Evolutionary conservation across 2,329 filamentous ascomycete genomes (phyloP).

Genomic region (Mollisia scopiformis): DNA sequence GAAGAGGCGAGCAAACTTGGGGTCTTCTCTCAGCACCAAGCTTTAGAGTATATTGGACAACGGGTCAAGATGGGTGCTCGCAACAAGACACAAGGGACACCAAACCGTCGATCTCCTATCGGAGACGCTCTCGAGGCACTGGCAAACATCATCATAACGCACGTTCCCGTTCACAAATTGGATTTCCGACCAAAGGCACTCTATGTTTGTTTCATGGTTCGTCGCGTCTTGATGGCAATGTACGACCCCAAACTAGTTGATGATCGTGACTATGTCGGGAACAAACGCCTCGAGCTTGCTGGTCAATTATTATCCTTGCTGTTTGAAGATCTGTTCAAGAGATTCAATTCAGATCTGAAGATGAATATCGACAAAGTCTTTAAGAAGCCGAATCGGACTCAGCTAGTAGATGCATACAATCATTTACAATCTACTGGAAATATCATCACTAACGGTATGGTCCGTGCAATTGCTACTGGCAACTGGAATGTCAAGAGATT

Average conservation of each 20-base stretch:
- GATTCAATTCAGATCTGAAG: slow-evolving; percentile 87
- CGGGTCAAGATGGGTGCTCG: slow-evolving; percentile 84
- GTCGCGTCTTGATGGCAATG: slow-evolving; percentile 92
- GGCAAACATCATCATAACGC: slow-evolving; percentile 90
- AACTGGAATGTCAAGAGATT: slow-evolving; percentile 99
- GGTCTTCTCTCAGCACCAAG: slow-evolving; percentile 92
- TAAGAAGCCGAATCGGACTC: slow-evolving; percentile 88
- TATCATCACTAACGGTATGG: slow-evolving; percentile 90
- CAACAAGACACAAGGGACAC: slow-evolving; percentile 51
- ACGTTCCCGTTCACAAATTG: slow-evolving; percentile 87
- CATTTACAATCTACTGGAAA: slow-evolving; percentile 85
- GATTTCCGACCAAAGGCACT: slow-evolving; percentile 97
- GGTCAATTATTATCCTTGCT: slow-evolving; percentile 91
- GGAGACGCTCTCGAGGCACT: slow-evolving; percentile 93
- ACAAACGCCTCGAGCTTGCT: slow-evolving; percentile 93
- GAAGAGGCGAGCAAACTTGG: slow-evolving; percentile 85
- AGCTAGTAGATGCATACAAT: slow-evolving; percentile 83
- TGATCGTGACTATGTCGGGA: slow-evolving; percentile 96
- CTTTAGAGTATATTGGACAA: slow-evolving; percentile 86
- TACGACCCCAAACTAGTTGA: slow-evolving; percentile 89
- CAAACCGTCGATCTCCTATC: slow-evolving; percentile 74
- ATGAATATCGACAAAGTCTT: slow-evolving; percentile 93
- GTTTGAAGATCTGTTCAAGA: slow-evolving; percentile 98
- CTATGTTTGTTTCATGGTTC: slow-evolving; percentile 95
- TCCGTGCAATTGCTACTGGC: slow-evolving; percentile 93